These are phyloP conservation scores for Coemansia erecta DNA, from an alignment of 192 early-diverging fungal species.

Conservation along the genomic window DNA sequence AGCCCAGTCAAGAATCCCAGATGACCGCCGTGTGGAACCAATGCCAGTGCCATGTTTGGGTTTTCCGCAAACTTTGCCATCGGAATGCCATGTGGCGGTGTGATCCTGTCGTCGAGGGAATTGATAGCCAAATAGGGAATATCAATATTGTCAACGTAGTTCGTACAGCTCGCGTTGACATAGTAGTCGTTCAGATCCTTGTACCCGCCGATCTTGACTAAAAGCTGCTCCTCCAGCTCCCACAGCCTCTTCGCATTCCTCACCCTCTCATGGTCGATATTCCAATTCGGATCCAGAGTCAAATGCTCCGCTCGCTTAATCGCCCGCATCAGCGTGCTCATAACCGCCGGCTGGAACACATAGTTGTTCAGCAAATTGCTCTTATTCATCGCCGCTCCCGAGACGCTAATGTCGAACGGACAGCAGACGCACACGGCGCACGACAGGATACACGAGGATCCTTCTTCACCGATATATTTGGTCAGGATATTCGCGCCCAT, in stretches of 20 bases:
- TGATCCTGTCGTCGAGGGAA: slow-evolving; percentile 84
- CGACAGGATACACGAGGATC: slow-evolving; percentile 62
- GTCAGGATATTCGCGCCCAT: slow-evolving; percentile 90
- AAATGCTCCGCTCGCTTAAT: slow-evolving; percentile 47
- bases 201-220: slow-evolving; percentile 68
- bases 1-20: slow-evolving; percentile 70
- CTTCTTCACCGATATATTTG: slow-evolving; percentile 83
- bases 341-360: slow-evolving; percentile 59
- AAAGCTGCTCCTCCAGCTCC: slow-evolving; percentile 76
- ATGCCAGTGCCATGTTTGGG: slow-evolving; percentile 73
- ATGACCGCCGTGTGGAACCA: slow-evolving; percentile 84
- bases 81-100: slow-evolving; percentile 65
- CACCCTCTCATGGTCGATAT: slow-evolving; percentile 54
- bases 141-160: slow-evolving; percentile 59
- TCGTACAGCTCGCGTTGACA: slow-evolving; percentile 54
- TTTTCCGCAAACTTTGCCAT: slow-evolving; percentile 67
- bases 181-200: slow-evolving; percentile 79
- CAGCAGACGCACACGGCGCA: slow-evolving; percentile 78
- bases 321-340: slow-evolving; percentile 53
- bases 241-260: slow-evolving; percentile 60
- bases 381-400: slow-evolving; percentile 47
- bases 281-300: slow-evolving; percentile 23
- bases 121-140: slow-evolving; percentile 81
- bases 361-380: slow-evolving; percentile 56
- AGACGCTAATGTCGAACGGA: slow-evolving; percentile 75